Base-by-base conservation (phyloP, 164 flowering plant species). In the Vitis riparia region DNA sequence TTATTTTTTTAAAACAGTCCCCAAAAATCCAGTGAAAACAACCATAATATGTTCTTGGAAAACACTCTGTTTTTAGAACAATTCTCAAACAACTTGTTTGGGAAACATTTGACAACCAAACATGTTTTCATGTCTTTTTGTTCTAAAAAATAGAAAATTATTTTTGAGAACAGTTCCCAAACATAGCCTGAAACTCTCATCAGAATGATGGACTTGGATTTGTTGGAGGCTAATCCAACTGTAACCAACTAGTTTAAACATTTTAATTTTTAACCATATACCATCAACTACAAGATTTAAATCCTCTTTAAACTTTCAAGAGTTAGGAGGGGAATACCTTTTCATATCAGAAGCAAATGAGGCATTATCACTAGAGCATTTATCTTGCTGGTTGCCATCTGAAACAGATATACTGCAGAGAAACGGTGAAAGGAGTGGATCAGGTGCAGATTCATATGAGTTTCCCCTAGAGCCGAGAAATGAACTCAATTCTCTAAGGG, bases 381-480 rank as follows among this genome's bases (percentile, higher is more conserved):
- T 51, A 61, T 85, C 85, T 69, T 78, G 58, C 14, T 57, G 68
- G 71, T 66, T 74, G 67, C 13, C 63, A 11, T 79, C 75, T 63
- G 83, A 59, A 68, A 49, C 55, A 63, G 83, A 73, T 29, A 75
- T n/a, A 62, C 47, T 68, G 72, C 78, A 76, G 27, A 91, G 71
- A 84, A 89, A 89, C 62, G 89, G 87, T 47, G 90, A 81, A 17
- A 91, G 87, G 53, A 88, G 86, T 14, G 92, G 94, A 80, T 89
- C 97, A 63, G 89, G 78, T 51, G 85, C 75, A 68, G 80, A 68
- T 57, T 83, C 89, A 67, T 65, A 60, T 52, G 63, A 30, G 55
- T 72, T 75, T 44, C 65, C 75, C 72, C 75, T 66, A 66, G 80
- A 47, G 37, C 84, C 79, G 57, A 81, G 67, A 75, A 78, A 83